phyloP scores from a whole-genome alignment of 352 stramenopile genomes.

The Phytophthora aleatoria region DNA sequence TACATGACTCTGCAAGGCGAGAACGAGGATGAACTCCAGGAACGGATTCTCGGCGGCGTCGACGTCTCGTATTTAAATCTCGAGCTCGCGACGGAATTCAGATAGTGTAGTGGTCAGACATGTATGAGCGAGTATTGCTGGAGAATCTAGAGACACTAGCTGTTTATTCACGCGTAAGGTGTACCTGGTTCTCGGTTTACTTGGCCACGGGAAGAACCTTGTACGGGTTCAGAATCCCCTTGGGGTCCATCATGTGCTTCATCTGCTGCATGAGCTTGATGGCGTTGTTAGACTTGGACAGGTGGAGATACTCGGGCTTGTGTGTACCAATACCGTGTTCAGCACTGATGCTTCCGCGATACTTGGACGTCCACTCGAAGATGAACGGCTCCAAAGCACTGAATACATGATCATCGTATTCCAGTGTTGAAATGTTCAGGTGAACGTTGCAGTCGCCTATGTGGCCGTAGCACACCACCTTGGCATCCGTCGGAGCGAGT shows the following conservation, averaged over 20 bases:
- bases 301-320: conserved; percentile 90
- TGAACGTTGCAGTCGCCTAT: conserved; percentile 97
- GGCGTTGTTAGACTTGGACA: conserved; percentile 83
- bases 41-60: conserved; percentile 67
- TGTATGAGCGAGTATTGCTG: conserved; percentile 7
- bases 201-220: conserved; percentile 84
- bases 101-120: conserved; percentile 15
- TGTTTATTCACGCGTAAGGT: conserved; percentile 18
- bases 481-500: conserved; percentile 49
- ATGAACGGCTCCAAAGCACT: conserved; percentile 74
- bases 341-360: conserved; percentile 95
- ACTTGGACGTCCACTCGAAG: conserved; percentile 82
- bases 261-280: conserved; percentile 93
- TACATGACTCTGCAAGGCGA: conserved; percentile 83
- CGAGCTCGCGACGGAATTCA: conserved; percentile 47
- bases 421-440: conserved; percentile 91
- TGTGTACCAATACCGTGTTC: conserved; percentile 97
- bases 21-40: conserved; percentile 68
- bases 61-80: conserved; percentile 70
- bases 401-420: conserved; percentile 72
- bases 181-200: conserved; percentile 17
- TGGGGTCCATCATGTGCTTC: conserved; percentile 95
- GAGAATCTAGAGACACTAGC: conserved; percentile 21
- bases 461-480: conserved; percentile 93
- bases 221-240: conserved; percentile 96